Base-by-base conservation (phyloP, 2,329 filamentous ascomycete genomes). In the Pseudogymnoascus sp. region DNA sequence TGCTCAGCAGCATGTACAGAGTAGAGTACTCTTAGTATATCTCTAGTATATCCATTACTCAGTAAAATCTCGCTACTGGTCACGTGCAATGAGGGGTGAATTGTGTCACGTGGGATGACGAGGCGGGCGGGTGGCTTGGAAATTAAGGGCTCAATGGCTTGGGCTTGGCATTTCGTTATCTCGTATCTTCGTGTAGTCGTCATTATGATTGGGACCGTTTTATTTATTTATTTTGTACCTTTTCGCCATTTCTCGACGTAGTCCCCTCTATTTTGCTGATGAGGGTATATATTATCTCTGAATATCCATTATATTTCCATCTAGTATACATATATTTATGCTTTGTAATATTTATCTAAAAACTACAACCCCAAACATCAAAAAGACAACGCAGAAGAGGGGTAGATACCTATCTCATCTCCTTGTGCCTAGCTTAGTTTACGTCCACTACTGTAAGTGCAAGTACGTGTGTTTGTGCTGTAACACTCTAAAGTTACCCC, bases 161-260 rank as follows among this genome's bases (percentile, higher is more conserved):
- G 12, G 46, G 26, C 50, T 56, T 56, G 50, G 50, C 50, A 56
- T 56, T 56, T 56, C 43, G 26, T 56, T 53, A 53, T 53, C 46
- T 56, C 26, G 26, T 33, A 56, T 56, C 50, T 28, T 8, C 6
- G 3, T 19, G 50, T 56, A 19, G n/a, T 56, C 50, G 50, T 56
- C 50, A 56, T 56, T n/a, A 56, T 56, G 50, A 56, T 56, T 56
- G 28, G 50, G 8, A 33, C 28, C 26, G 7, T 56, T 56, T 53
- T 53, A 53, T 56, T 56, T 56, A 56, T 33, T 56, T 33, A 56
- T 56, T 56, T 56, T 53, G 50, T 19, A 19, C 50, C 26, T 33
- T 33, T 19, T 19, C 50, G 10, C n/a, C n/a, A 56, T 56, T 56
- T 56, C 10, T 6, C 50, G 33, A 56, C 50, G 50, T 56, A 56